These are phyloP conservation scores for Echria macrotheca DNA, from an alignment of 495 filamentous ascomycete species.

Conservation along the genomic window DNA sequence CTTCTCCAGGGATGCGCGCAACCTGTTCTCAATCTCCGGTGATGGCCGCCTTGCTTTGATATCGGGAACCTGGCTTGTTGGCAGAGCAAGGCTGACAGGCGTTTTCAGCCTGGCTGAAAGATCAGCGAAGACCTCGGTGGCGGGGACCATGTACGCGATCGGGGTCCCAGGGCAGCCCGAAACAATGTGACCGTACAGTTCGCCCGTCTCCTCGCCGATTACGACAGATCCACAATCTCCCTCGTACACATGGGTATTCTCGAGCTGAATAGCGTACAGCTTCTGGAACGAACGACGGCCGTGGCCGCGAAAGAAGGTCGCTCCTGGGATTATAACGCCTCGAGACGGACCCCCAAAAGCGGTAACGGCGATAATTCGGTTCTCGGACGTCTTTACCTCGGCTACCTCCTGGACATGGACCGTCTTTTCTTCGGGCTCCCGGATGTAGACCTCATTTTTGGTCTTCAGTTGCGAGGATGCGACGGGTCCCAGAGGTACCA, in stretches of 20 bases:
- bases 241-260: background rate
- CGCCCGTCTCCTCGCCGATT: conserved; percentile 14
- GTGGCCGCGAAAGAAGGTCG: background rate
- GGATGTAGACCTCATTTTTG: too few species aligned
- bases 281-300: background rate
- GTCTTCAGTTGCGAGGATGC: background rate
- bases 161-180: conserved; percentile 17
- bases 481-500: conserved; percentile 1
- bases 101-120: background rate
- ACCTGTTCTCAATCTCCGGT: too few species aligned
- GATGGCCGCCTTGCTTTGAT: too few species aligned
- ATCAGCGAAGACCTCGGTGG: conserved; percentile 12
- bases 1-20: too few species aligned
- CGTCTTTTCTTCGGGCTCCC: too few species aligned
- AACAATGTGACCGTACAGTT: conserved; percentile 23
- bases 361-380: conserved; percentile 2
- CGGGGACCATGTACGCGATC: conserved; percentile 23
- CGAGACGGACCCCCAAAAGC: background rate
- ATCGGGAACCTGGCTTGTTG: too few species aligned
- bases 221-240: conserved; percentile 27
- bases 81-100: background rate
- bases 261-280: conserved; percentile 5
- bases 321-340: conserved; percentile 6
- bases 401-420: too few species aligned
- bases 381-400: too few species aligned